Conservation (phyloP, 805 yeast genomes). For the Kluyveromyces siamensis region DNA sequence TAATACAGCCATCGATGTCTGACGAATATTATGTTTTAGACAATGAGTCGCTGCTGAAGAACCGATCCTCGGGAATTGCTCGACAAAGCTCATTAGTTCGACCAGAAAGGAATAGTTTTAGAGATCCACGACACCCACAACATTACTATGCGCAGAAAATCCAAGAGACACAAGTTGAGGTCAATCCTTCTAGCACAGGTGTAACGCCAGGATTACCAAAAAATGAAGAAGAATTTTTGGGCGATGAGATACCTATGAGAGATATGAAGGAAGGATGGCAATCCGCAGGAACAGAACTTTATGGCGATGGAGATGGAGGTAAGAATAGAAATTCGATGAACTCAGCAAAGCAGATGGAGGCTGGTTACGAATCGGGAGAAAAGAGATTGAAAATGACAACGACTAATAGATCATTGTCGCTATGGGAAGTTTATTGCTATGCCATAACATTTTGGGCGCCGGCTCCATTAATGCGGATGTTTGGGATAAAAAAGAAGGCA, state of each 20-base stretch:
- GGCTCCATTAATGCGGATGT: slow-evolving; percentile 53
- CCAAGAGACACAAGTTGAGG: slow-evolving; percentile 54
- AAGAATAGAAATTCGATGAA: background rate
- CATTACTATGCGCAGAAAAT: slow-evolving; percentile 72
- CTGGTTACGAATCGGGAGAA: background rate
- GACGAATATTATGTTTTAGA: slow-evolving; percentile 19
- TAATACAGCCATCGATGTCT: background rate
- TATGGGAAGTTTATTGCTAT: slow-evolving; percentile 82
- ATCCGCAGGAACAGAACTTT: background rate
- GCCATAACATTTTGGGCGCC: slow-evolving; percentile 90
- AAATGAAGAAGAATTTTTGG: slow-evolving; percentile 4
- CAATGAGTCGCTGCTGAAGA: slow-evolving; percentile 29
- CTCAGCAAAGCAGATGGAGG: background rate
- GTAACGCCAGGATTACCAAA: slow-evolving; percentile 40
- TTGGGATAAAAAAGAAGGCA: slow-evolving; percentile 70
- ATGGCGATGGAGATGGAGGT: background rate
- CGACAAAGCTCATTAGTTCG: slow-evolving; percentile 57
- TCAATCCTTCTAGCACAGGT: slow-evolving; percentile 68
- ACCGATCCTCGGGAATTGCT: slow-evolving; percentile 14
- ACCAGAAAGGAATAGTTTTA: slow-evolving; percentile 68
- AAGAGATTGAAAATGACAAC: background rate
- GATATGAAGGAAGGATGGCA: slow-evolving; percentile 1
- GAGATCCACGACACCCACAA: slow-evolving; percentile 62
- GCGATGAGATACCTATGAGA: slow-evolving; percentile 6
- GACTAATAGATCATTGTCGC: slow-evolving; percentile 16